Evolutionary conservation across 345 rosid species (phyloP).

Genomic region (Raphanus raphanistrum): DNA sequence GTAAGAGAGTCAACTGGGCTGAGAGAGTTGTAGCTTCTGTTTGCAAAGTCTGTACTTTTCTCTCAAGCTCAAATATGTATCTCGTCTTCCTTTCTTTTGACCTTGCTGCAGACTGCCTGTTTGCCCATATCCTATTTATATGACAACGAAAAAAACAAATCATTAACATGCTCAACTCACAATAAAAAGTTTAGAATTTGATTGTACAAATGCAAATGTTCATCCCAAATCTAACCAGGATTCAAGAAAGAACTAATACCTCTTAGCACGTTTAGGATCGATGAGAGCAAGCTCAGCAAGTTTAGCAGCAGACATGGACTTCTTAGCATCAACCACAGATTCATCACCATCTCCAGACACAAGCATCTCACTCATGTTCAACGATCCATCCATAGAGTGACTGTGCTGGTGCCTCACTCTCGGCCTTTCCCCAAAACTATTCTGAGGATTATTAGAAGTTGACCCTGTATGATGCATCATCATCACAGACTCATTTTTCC

Average conservation of each 20-base stretch:
- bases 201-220: not conserved
- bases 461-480: slow-evolving; percentile 14
- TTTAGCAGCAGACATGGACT: slow-evolving; percentile 85
- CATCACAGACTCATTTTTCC: slow-evolving; percentile 4
- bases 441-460: slow-evolving; percentile 35
- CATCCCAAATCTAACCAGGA: slow-evolving; percentile 5
- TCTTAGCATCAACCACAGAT: slow-evolving; percentile 63
- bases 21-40: slow-evolving; percentile 89
- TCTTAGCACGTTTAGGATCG: slow-evolving; percentile 97
- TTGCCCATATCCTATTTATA: slow-evolving; percentile 82
- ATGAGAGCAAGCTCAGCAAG: slow-evolving; percentile 97
- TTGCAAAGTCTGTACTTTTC: slow-evolving; percentile 87
- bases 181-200: not conserved
- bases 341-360: slow-evolving; percentile 63
- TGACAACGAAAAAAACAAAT: not conserved
- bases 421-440: slow-evolving; percentile 65
- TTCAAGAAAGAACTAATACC: slow-evolving; percentile 48
- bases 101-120: slow-evolving; percentile 96
- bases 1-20: slow-evolving; percentile 83
- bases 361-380: slow-evolving; percentile 78
- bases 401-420: slow-evolving; percentile 92
- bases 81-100: slow-evolving; percentile 97
- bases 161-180: not conserved
- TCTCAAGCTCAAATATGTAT: slow-evolving; percentile 87
- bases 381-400: slow-evolving; percentile 89